A percentile compares a stretch with the other conserved stretches of the same genome.
These are phyloP conservation scores for Stachybotrys chartarum DNA, from an alignment of 2,329 filamentous ascomycete species.

Conservation along the genomic window DNA sequence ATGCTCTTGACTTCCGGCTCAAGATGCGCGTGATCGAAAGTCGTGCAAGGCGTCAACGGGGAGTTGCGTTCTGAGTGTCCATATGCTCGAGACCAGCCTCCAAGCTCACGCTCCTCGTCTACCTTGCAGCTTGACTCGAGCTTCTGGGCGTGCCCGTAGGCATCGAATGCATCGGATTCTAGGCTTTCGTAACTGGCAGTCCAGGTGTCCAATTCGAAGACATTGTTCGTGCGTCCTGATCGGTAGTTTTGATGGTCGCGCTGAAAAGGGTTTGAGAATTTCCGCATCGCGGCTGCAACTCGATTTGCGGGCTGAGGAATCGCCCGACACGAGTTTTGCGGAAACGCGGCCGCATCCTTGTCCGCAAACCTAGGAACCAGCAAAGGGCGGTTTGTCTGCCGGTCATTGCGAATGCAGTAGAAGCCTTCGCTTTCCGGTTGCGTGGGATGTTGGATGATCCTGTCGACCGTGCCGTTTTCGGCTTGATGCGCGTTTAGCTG, in stretches of 20 bases:
- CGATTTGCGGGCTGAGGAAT: slow-evolving; percentile 10
- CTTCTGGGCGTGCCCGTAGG: neutral
- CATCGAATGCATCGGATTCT: slow-evolving; percentile 14
- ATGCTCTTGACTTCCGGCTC: neutral
- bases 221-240: slow-evolving; percentile 1
- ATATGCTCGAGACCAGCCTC: neutral
- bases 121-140: neutral
- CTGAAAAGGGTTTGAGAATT: slow-evolving; percentile 18
- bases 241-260: neutral
- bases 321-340: slow-evolving; percentile 14
- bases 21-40: neutral
- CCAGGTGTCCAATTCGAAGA: slow-evolving; percentile 14
- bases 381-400: slow-evolving; percentile 9
- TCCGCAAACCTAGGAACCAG: slow-evolving; percentile 13
- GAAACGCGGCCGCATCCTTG: slow-evolving; percentile 4
- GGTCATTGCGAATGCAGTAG: slow-evolving; percentile 15
- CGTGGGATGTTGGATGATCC: slow-evolving; percentile 18
- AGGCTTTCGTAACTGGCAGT: slow-evolving; percentile 23
- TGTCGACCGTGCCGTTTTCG: slow-evolving; percentile 15
- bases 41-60: neutral
- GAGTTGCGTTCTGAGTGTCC: neutral
- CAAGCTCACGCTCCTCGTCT: neutral
- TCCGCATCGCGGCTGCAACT: slow-evolving; percentile 14
- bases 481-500: slow-evolving; percentile 9
- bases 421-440: slow-evolving; percentile 2